Conservation (phyloP, 352 stramenopile species). For the Phytopythium mirpurense region DNA sequence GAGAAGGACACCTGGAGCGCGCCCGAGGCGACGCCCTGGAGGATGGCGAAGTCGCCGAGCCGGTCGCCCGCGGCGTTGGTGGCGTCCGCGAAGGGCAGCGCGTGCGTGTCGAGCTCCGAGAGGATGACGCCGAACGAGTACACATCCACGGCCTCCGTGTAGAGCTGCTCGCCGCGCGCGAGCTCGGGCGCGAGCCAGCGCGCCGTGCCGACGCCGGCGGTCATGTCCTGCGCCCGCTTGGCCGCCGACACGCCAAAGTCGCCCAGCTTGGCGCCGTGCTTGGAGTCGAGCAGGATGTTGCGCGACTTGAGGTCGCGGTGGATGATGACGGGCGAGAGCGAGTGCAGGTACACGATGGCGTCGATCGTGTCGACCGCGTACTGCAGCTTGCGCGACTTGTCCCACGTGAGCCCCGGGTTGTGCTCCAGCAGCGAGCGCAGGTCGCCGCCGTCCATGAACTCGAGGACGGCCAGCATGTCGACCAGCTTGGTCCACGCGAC, state of each 20-base stretch:
- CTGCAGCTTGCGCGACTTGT: conserved; percentile 28
- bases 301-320: conserved; percentile 71
- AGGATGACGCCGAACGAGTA: conserved; percentile 70
- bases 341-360: conserved; percentile 68
- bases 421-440: conserved; percentile 47
- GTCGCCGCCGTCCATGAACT: conserved; percentile 69
- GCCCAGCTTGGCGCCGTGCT: conserved; percentile 56
- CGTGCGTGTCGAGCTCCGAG: conserved; percentile 63
- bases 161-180: conserved; percentile 46
- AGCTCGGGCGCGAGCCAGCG: conserved; percentile 65
- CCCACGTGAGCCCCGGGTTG: conserved; percentile 21
- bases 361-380: conserved; percentile 61
- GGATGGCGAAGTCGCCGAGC: conserved; percentile 53
- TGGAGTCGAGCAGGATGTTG: conserved; percentile 59
- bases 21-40: conserved; percentile 47
- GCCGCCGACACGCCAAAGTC: conserved; percentile 64
- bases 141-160: conserved; percentile 62
- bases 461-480: conserved; percentile 62
- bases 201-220: conserved; percentile 48
- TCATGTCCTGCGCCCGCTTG: conserved; percentile 58
- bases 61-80: conserved; percentile 20
- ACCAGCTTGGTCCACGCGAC: conserved; percentile 66
- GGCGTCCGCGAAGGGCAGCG: conserved; percentile 53
- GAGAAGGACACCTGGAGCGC: conserved; percentile 34
- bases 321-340: conserved; percentile 53